Evolutionary conservation across 2,329 filamentous ascomycete species (phyloP).

Genomic region (Coleophoma cylindrospora): DNA sequence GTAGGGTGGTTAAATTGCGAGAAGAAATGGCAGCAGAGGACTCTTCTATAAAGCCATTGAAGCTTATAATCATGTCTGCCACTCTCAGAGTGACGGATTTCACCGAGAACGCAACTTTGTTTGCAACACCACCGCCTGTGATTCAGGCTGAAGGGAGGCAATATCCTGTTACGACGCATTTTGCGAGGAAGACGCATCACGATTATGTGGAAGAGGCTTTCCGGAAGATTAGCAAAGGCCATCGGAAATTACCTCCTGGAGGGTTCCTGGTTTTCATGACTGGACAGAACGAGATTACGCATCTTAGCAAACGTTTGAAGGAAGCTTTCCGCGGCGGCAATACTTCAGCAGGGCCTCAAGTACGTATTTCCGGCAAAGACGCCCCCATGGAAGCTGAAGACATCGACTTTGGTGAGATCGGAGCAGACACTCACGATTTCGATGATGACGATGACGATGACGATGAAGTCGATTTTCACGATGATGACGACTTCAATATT

Average conservation of each 20-base stretch:
- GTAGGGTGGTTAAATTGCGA: conserved; percentile 81
- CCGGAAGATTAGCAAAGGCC: conserved; percentile 79
- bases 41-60: conserved; percentile 68
- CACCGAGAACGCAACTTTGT: conserved; percentile 76
- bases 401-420: conserved; percentile 70
- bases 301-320: conserved; percentile 75
- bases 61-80: conserved; percentile 97
- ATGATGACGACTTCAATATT: conserved; percentile 47
- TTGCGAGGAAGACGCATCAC: conserved; percentile 72
- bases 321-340: conserved; percentile 46
- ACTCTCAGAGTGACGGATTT: conserved; percentile 89
- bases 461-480: conserved; percentile 56
- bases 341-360: conserved; percentile 54
- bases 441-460: conserved; percentile 52
- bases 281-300: conserved; percentile 84
- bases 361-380: conserved; percentile 72
- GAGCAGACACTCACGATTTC: conserved; percentile 39
- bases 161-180: conserved; percentile 85
- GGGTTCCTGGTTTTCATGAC: conserved; percentile 94
- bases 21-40: conserved; percentile 70
- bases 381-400: conserved; percentile 81
- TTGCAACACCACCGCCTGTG: conserved; percentile 73
- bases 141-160: conserved; percentile 89
- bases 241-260: conserved; percentile 83
- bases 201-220: conserved; percentile 92